These are phyloP conservation scores for Cucumis melo DNA, from an alignment of 306 rosid genomes.

Conservation along the genomic window DNA sequence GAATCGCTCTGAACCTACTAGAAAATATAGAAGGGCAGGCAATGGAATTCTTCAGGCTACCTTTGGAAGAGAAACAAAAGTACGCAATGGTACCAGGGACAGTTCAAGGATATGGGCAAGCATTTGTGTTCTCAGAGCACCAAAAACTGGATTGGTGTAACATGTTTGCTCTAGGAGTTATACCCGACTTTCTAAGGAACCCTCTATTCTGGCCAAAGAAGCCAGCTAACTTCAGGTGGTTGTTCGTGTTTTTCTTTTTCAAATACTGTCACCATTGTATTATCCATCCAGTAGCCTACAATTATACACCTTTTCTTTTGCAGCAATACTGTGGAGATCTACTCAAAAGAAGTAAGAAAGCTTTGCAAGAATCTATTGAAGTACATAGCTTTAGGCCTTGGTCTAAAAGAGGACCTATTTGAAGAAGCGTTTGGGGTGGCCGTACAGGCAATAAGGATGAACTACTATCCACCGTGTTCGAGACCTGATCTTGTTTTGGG, in stretches of 20 bases:
- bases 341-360: conserved; percentile 55
- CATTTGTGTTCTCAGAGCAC: conserved; percentile 92
- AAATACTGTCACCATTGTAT: neutral
- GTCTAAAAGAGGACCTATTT: conserved; percentile 36
- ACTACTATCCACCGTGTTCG: conserved; percentile 86
- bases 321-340: conserved; percentile 69
- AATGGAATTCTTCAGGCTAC: conserved; percentile 74
- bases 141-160: conserved; percentile 96
- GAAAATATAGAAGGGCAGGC: conserved; percentile 53
- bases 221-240: conserved; percentile 60
- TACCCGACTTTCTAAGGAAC: conserved; percentile 45
- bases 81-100: conserved; percentile 85
- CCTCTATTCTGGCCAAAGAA: conserved; percentile 74
- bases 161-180: conserved; percentile 92
- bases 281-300: neutral
- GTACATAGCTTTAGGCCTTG: conserved; percentile 58
- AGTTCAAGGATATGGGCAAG: conserved; percentile 92
- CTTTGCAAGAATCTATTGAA: conserved; percentile 49
- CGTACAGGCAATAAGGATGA: conserved; percentile 94
- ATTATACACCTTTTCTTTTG: neutral
- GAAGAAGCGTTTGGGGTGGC: conserved; percentile 65
- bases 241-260: neutral
- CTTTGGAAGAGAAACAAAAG: conserved; percentile 78
- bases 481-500: conserved; percentile 98
- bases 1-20: conserved; percentile 44